Evolutionary conservation across 805 yeast genomes (phyloP).

Genomic region (Candida insectorum): DNA sequence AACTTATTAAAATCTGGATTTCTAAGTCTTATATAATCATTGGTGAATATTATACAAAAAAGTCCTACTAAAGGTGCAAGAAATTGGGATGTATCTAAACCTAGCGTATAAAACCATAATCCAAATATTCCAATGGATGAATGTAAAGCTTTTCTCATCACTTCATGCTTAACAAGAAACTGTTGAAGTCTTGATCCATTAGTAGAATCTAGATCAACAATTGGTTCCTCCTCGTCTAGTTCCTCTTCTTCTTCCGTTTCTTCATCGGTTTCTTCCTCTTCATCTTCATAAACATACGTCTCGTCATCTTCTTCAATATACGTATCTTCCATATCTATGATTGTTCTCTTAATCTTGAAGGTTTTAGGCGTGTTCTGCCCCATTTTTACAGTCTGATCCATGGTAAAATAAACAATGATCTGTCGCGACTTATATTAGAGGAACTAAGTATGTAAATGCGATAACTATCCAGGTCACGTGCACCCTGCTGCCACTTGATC

Average conservation of each 20-base stretch:
- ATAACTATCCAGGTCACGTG: conserved; percentile 1
- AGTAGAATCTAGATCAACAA: neutral
- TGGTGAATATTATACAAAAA: conserved; percentile 51
- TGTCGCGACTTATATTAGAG: neutral
- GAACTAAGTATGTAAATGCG: neutral
- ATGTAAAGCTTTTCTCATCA: conserved; percentile 85
- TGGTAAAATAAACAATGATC: neutral
- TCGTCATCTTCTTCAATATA: conserved; percentile 39
- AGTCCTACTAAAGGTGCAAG: conserved; percentile 55
- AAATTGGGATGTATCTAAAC: conserved; percentile 54
- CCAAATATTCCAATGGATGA: conserved; percentile 86
- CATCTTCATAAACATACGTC: conserved; percentile 25
- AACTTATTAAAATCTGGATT: conserved; percentile 58
- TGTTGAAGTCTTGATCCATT: conserved; percentile 5
- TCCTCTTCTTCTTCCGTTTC: conserved; percentile 10
- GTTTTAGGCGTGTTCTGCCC: conserved; percentile 11
- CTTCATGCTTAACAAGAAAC: conserved; percentile 74
- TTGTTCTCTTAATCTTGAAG: conserved; percentile 13
- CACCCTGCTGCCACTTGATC: neutral
- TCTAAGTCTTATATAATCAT: conserved; percentile 68
- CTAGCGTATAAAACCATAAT: conserved; percentile 63
- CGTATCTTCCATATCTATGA: conserved; percentile 20
- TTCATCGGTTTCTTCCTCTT: conserved; percentile 11
- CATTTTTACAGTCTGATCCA: no score
- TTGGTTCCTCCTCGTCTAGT: conserved; percentile 5